Evolutionary conservation across 306 rosid species (phyloP).

Genomic region (Cucumis sativus): Cucumber_9930_V3 NC_026660.2:14977001-14977500

Average conservation of each 20-base stretch:
- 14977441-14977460: constrained; percentile 4
- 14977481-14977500: constrained; percentile 18
- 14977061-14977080: constrained; percentile 51
- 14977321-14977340: constrained; percentile 47
- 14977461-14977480: constrained; percentile 39
- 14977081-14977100: constrained; percentile 46
- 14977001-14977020: background rate
- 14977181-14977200: background rate
- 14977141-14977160: constrained; percentile 51
- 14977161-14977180: background rate
- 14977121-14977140: constrained; percentile 70
- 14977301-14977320: constrained; percentile 45
- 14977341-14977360: constrained; percentile 50
- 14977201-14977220: background rate
- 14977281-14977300: constrained; percentile 57
- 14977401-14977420: background rate
- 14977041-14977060: constrained; percentile 28
- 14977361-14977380: constrained; percentile 38
- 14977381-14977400: constrained; percentile 1
- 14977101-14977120: constrained; percentile 62
- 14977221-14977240: background rate
- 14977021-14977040: background rate
- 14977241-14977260: constrained; percentile 42
- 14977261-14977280: constrained; percentile 53
- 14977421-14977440: background rate